Percentiles rank a stretch among this genome's conserved stretches.
Evolutionary conservation across 192 early-diverging fungal species (phyloP).

Genomic region (Coemansia sp.): DNA sequence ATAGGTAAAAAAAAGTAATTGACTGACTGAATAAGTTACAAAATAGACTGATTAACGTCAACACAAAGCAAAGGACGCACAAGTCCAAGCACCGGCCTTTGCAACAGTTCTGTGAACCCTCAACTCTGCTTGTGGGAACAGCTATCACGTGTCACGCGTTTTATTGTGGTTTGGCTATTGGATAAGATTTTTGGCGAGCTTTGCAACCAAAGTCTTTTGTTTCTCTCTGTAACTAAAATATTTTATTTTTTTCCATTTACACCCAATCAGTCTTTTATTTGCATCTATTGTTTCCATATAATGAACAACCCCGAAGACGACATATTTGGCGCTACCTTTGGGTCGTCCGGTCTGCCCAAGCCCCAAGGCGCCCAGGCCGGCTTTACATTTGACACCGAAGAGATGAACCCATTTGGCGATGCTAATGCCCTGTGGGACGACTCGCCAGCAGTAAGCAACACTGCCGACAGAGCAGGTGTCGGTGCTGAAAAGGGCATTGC

Average conservation of each 20-base stretch:
- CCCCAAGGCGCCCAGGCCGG: conserved; percentile 8
- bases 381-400: conserved; percentile 40
- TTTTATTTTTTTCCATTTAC: background rate
- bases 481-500: background rate
- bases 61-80: too few species aligned
- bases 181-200: background rate
- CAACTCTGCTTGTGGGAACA: background rate
- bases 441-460: conserved; percentile 5
- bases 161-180: background rate
- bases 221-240: too few species aligned
- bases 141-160: background rate
- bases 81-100: too few species aligned
- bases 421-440: conserved; percentile 33
- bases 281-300: background rate
- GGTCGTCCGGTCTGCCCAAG: conserved; percentile 3
- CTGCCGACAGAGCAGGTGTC: background rate
- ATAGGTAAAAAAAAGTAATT: background rate
- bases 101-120: too few species aligned
- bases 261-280: background rate
- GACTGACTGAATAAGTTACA: background rate
- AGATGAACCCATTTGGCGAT: conserved; percentile 54
- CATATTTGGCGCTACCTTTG: conserved; percentile 46
- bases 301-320: conserved; percentile 36
- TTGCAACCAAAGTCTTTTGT: background rate
- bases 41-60: too few species aligned